Base-by-base conservation (phyloP, 257 asterid genomes). In the Solanum chilense region DNA sequence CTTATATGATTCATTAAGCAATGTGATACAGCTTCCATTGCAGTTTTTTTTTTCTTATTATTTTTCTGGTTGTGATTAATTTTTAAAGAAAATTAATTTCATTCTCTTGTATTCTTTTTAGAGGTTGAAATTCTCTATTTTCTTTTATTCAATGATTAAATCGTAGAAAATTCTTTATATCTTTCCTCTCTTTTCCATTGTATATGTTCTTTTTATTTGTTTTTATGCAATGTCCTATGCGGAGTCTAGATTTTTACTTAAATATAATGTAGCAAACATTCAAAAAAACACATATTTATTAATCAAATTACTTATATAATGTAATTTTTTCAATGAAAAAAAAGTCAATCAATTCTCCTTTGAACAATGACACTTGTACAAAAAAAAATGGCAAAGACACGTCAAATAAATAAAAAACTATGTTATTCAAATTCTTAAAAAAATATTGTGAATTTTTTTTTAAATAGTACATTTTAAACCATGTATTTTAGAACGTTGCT, bases 1-100 rank as follows among this genome's bases (percentile, higher is more conserved):
- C 96, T 29, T 94, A 95, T 91, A 89, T 94, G 33, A 85, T 93
- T 89, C 94, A 93, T 66, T 93, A 85, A 47, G 87, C 66, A n/a
- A n/a, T 27, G 10, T 81, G 87, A 56, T 86, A 76, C 60, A 88
- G 74, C 86, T 8, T n/a, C 47, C 35, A 14, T 56, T 33, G 35
- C 42, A 14, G 21, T 20, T 45, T 3, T 16, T 35, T 6, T 29
- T 86, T 21, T 23, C 11, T 60, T 39, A 2, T 42, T 69, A 68
- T 12, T 27, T 16, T 56, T 21, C 25, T 27, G 23, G 25, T 86
- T 70, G 16, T 45, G 42, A 60, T 21, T 37, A 29, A 13, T 25
- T 73, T 73, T 10, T 35, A 4, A 5, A 39, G 18, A 42, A 42
- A 42, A 47, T 23, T 21, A 74, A 49, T 15, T 21, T 49, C n/a